phyloP scores from a whole-genome alignment of 306 rosid genomes.

The Amphicarpaea edgeworthii region DNA sequence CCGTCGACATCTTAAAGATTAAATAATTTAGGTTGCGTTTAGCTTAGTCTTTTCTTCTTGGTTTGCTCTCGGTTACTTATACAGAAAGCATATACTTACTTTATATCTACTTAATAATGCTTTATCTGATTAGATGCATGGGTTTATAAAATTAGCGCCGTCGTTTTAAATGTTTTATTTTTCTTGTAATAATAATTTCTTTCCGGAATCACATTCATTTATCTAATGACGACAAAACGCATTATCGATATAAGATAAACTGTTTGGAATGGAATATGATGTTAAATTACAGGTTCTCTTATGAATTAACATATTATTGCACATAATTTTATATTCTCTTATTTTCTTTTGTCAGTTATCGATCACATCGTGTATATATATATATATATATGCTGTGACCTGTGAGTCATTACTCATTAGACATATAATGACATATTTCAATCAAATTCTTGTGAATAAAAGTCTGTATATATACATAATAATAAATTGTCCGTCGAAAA shows the following conservation, averaged over 20 bases:
- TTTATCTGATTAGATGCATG: not conserved
- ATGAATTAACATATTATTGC: slow-evolving; percentile 16
- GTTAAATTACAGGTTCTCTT: not conserved
- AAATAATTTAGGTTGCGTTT: slow-evolving; percentile 13
- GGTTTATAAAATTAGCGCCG: slow-evolving; percentile 27
- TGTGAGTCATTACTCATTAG: not conserved
- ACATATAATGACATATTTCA: not conserved
- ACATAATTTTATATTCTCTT: not conserved
- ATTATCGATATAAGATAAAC: not conserved
- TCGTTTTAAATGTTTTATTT: not conserved
- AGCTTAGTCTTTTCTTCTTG: not conserved
- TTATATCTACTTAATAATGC: not conserved
- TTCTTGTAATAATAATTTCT: not conserved
- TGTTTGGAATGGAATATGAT: slow-evolving; percentile 30
- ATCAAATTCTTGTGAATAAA: not conserved
- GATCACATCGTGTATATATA: too few relatives aligned
- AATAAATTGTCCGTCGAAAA: too few relatives aligned
- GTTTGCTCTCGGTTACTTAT: not conserved
- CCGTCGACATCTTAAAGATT: not conserved
- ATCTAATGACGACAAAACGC: slow-evolving; percentile 21
- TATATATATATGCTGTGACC: not conserved
- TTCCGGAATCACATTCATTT: slow-evolving; percentile 18
- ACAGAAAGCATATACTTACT: not conserved
- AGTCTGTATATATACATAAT: not conserved
- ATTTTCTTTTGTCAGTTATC: slow-evolving; percentile 18